Evolutionary conservation across 345 rosid species (phyloP).

Genomic region (Eucalyptus marginata): DNA sequence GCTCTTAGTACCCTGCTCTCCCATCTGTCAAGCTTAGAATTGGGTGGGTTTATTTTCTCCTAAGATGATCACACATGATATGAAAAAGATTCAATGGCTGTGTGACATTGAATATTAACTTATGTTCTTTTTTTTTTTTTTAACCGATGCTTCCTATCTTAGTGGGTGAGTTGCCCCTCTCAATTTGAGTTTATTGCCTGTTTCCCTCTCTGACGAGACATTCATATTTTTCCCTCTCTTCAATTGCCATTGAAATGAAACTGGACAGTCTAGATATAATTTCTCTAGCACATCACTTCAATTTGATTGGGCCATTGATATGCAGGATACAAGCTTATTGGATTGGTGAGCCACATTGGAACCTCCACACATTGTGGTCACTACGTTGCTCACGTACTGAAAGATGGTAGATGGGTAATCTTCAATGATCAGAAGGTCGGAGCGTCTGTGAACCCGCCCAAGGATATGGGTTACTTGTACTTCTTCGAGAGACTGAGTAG

Average conservation of each 20-base stretch:
- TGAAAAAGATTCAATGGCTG: neutral
- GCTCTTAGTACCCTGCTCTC: neutral
- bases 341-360: slow-evolving; percentile 93
- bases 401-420: slow-evolving; percentile 86
- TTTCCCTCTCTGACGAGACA: neutral
- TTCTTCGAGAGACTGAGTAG: slow-evolving; percentile 73
- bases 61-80: neutral
- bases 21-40: neutral
- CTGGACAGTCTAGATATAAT: neutral
- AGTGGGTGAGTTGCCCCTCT: neutral
- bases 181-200: neutral
- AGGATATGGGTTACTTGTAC: slow-evolving; percentile 97
- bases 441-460: slow-evolving; percentile 69
- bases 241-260: neutral
- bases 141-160: neutral
- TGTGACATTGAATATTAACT: neutral
- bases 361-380: slow-evolving; percentile 94
- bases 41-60: neutral
- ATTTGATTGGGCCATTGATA: neutral
- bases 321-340: slow-evolving; percentile 73
- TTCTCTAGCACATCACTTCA: neutral
- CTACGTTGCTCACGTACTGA: slow-evolving; percentile 82
- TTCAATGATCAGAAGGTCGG: slow-evolving; percentile 95
- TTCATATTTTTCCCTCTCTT: neutral
- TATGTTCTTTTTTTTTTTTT: neutral